Percentiles rank a stretch among this genome's conserved stretches.
Conservation (phyloP, 352 stramenopile genomes). For the Globisporangium okanoganense region DNA sequence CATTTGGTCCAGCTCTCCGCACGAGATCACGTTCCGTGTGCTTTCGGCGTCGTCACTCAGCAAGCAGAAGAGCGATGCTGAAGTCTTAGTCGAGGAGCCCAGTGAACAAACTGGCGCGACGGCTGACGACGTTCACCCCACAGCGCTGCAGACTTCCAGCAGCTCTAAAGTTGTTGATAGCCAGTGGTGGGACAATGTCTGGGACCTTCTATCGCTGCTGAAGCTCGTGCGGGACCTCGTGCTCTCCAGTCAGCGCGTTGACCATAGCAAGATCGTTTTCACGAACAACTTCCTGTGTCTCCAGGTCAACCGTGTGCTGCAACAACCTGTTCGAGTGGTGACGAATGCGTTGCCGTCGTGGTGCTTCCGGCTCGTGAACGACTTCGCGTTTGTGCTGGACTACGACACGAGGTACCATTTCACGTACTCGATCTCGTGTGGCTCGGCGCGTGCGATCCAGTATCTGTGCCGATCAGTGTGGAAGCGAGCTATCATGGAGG, state of each 20-base stretch:
- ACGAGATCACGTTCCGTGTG: slow-evolving; percentile 59
- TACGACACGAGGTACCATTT: slow-evolving; percentile 66
- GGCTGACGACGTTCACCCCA: not conserved
- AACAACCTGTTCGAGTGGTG: slow-evolving; percentile 60
- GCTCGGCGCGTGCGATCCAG: slow-evolving; percentile 60
- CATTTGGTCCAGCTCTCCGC: slow-evolving; percentile 41
- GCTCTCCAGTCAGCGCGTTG: not conserved
- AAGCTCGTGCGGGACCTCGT: slow-evolving; percentile 35
- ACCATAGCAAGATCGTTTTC: slow-evolving; percentile 21
- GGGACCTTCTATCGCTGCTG: slow-evolving; percentile 47
- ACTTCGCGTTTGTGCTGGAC: slow-evolving; percentile 62
- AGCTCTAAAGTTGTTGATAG: not conserved
- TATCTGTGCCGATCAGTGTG: slow-evolving; percentile 67
- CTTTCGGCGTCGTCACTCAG: slow-evolving; percentile 7
- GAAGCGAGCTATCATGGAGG: slow-evolving; percentile 54
- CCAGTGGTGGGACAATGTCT: slow-evolving; percentile 58
- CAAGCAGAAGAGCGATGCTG: slow-evolving; percentile 1
- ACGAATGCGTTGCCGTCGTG: slow-evolving; percentile 56
- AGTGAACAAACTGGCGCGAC: not conserved
- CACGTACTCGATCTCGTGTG: slow-evolving; percentile 64
- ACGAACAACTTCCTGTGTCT: slow-evolving; percentile 60
- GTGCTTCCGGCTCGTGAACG: slow-evolving; percentile 44
- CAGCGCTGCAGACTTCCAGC: not conserved
- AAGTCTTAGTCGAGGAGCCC: not conserved
- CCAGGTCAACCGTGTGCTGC: slow-evolving; percentile 51